These are phyloP conservation scores for Pseudotsuga menziesii DNA, from an alignment of 75 land plant genomes.

Conservation along the genomic window DNA sequence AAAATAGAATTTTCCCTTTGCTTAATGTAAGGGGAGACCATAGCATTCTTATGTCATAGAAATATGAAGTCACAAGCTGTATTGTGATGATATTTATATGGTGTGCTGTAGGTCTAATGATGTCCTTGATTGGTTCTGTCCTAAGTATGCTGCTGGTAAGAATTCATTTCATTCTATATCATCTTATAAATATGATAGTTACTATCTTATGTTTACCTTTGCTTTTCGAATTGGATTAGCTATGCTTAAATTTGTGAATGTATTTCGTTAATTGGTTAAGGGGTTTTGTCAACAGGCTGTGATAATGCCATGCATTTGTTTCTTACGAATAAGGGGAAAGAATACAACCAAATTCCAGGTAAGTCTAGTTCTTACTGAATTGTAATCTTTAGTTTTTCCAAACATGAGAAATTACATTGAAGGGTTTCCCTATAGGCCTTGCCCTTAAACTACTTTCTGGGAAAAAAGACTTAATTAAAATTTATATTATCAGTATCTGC, in stretches of 20 bases:
- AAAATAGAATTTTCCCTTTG: no score
- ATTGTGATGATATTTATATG: no score
- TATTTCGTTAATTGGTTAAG: not conserved
- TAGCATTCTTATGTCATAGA: no score
- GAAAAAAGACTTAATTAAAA: no score
- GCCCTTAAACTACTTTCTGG: no score
- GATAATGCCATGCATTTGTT: conserved; percentile 11
- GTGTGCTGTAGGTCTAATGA: conserved; percentile 4
- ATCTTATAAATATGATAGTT: not conserved
- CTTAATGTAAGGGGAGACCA: no score
- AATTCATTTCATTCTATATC: not conserved
- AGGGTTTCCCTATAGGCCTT: no score
- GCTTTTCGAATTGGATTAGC: not conserved
- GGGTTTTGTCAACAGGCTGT: conserved; percentile 6
- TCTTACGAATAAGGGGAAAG: conserved; percentile 2
- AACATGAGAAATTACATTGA: no score
- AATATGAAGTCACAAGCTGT: no score
- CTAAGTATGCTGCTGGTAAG: conserved; percentile 14
- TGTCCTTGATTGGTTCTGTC: conserved; percentile 13
- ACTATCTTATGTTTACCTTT: not conserved
- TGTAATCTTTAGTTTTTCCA: no score
- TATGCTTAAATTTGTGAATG: not conserved
- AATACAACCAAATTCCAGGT: not conserved
- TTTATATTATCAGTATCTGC: no score
- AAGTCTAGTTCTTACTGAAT: not conserved